Percentiles rank a stretch among this genome's conserved stretches.
phyloP scores from a whole-genome alignment of 2,329 filamentous ascomycete species.

The Xylariaceae sp. region DNA sequence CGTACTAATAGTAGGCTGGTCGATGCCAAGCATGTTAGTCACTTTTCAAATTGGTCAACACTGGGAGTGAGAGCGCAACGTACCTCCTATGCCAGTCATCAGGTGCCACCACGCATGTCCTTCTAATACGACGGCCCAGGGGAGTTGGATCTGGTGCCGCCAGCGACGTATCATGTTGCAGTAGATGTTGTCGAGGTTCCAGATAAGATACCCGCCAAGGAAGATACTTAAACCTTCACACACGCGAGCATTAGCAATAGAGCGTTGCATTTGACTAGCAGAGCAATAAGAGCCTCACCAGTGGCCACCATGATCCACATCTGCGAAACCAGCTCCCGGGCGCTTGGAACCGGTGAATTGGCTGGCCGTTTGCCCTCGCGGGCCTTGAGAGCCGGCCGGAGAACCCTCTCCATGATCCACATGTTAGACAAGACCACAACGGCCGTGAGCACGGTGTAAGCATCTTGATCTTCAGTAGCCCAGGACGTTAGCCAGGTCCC shows the following conservation, averaged over 20 bases:
- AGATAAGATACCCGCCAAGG: conserved; percentile 69
- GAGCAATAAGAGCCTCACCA: conserved; percentile 36
- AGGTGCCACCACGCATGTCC: conserved; percentile 60
- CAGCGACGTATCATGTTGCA: conserved; percentile 62
- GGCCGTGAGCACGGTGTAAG: conserved; percentile 68
- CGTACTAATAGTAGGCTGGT: conserved; percentile 64
- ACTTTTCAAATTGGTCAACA: neutral
- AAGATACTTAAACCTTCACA: conserved; percentile 62
- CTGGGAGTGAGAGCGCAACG: neutral
- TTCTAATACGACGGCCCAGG: conserved; percentile 69
- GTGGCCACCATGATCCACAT: conserved; percentile 73
- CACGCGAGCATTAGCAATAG: conserved; percentile 3
- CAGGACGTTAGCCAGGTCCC: conserved; percentile 1
- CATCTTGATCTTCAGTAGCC: conserved; percentile 36
- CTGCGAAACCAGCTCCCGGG: conserved; percentile 42
- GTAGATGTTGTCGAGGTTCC: conserved; percentile 75
- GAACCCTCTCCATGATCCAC: conserved; percentile 61
- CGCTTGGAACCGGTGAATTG: conserved; percentile 24
- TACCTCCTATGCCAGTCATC: conserved; percentile 67
- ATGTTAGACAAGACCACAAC: conserved; percentile 68
- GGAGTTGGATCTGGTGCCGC: conserved; percentile 66
- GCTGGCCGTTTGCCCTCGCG: conserved; percentile 48
- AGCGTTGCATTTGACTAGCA: neutral
- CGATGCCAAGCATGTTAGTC: conserved; percentile 14
- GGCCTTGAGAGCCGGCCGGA: conserved; percentile 44